Evolutionary conservation across 768 basidiomycete genomes (phyloP).

Genomic region (Cystofilobasidium capitatum): DNA sequence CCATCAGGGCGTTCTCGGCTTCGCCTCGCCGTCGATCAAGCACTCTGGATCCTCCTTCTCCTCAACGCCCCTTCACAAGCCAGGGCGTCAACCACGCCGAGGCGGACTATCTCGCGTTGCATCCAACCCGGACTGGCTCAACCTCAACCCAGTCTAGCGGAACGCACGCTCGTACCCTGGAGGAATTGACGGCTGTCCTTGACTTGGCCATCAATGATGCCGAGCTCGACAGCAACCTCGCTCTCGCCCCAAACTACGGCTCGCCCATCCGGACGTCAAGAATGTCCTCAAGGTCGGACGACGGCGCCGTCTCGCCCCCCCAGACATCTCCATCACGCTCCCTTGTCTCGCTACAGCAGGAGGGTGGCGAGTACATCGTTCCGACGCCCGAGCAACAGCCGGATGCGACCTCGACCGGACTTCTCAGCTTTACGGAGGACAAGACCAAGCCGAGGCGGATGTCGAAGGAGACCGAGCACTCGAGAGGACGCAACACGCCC

Average conservation of each 20-base stretch:
- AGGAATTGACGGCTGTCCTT: slow-evolving; percentile 42
- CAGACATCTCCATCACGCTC: too few species aligned
- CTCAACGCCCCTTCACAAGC: slow-evolving; percentile 22
- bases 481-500: background rate
- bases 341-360: background rate
- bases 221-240: slow-evolving; percentile 18
- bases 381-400: too few species aligned
- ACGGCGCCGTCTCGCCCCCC: background rate
- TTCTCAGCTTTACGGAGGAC: background rate
- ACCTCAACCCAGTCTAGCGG: slow-evolving; percentile 24
- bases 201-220: slow-evolving; percentile 42
- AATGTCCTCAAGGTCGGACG: background rate
- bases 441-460: background rate
- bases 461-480: background rate
- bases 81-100: slow-evolving; percentile 48
- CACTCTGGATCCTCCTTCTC: too few species aligned
- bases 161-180: slow-evolving; percentile 37
- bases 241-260: background rate
- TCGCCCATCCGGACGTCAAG: background rate
- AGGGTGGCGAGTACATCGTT: too few species aligned
- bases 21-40: background rate
- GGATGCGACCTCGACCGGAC: background rate
- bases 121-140: slow-evolving; percentile 33
- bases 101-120: slow-evolving; percentile 57
- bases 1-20: background rate